Conservation (phyloP, 2,329 filamentous ascomycete species). For the Trichoderma koningiopsis region DNA sequence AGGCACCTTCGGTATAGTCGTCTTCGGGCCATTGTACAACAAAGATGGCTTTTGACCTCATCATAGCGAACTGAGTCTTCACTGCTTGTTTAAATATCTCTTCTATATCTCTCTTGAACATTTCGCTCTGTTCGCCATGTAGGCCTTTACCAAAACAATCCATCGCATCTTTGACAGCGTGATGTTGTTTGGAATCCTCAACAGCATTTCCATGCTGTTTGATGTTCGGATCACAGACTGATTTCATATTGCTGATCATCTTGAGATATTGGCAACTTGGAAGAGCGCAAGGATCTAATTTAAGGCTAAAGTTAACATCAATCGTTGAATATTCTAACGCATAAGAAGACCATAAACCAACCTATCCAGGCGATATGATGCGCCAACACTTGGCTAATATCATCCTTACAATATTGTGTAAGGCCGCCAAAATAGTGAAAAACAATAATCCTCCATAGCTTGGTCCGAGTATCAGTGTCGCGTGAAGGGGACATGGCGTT, state of each 20-base stretch:
- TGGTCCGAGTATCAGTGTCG: not conserved
- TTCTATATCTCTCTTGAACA: not conserved
- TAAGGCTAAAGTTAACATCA: too few relatives aligned
- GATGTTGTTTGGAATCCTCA: not conserved
- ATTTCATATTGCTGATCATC: slow-evolving; percentile 10
- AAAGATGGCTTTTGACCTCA: slow-evolving; percentile 25
- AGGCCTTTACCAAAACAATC: not conserved
- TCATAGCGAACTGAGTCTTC: not conserved
- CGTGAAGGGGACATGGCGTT: not conserved
- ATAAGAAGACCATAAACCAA: not conserved
- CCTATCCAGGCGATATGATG: not conserved
- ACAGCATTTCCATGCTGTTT: not conserved
- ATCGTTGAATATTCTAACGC: too few relatives aligned
- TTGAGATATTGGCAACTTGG: not conserved
- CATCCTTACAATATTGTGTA: not conserved
- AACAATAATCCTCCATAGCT: not conserved
- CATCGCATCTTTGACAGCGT: too few relatives aligned
- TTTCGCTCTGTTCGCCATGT: too few relatives aligned
- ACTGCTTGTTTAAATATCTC: not conserved
- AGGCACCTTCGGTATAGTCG: fast-evolving
- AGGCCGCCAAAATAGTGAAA: not conserved
- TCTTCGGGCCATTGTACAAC: not conserved
- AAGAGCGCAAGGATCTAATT: not conserved
- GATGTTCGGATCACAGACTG: not conserved
- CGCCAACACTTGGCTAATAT: not conserved